Evolutionary conservation across 169 alveolate genomes (phyloP).

Genomic region (Cryptosporidium baileyi): DNA sequence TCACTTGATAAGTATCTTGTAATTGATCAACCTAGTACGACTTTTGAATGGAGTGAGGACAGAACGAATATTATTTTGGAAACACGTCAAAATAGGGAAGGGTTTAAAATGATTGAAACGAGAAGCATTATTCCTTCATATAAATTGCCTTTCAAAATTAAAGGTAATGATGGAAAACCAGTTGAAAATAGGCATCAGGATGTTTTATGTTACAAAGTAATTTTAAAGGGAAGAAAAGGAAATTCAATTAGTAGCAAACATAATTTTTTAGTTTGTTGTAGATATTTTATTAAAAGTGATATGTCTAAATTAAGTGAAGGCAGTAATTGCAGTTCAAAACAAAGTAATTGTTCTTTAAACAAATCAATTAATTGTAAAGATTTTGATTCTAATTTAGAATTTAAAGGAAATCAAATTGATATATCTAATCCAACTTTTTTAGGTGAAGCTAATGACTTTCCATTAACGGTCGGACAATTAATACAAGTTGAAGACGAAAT

Average conservation of each 20-base stretch:
- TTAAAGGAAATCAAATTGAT: neutral
- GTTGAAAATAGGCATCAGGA: constrained; percentile 40
- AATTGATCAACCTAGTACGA: constrained; percentile 61
- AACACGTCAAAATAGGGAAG: constrained; percentile 68
- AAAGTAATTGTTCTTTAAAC: neutral
- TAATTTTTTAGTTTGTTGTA: constrained; percentile 38
- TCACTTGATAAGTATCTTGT: constrained; percentile 50
- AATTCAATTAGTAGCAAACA: constrained; percentile 1
- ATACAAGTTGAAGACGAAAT: constrained; percentile 11
- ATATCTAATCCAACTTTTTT: constrained; percentile 22
- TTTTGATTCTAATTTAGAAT: neutral
- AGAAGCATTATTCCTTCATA: constrained; percentile 58
- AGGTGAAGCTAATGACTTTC: constrained; percentile 41
- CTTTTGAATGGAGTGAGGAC: constrained; percentile 65
- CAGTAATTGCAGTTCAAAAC: neutral
- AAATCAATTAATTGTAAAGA: neutral
- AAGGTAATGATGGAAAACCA: constrained; percentile 63
- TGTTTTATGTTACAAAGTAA: constrained; percentile 34
- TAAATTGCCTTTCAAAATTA: constrained; percentile 60
- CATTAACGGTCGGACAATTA: constrained; percentile 16
- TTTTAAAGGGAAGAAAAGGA: constrained; percentile 36
- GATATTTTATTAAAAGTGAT: constrained; percentile 42
- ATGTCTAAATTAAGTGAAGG: neutral
- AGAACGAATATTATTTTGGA: constrained; percentile 45
- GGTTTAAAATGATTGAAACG: constrained; percentile 57